These are phyloP conservation scores for Hemisphaericaspora xylofermentans DNA, from an alignment of 1,139 yeast genomes.

Conservation along the genomic window DNA sequence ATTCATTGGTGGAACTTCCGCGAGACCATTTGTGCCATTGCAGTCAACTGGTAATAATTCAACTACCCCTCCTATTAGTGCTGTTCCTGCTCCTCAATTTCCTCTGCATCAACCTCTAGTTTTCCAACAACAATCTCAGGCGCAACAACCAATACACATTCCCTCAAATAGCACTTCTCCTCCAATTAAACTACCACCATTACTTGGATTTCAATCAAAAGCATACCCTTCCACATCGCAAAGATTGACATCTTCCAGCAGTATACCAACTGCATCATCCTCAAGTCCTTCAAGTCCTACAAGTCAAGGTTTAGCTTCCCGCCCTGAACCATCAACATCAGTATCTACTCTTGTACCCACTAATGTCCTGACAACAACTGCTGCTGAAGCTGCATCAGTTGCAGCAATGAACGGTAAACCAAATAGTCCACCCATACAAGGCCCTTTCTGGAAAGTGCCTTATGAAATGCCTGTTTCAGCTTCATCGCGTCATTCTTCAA, in stretches of 20 bases:
- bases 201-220: conserved; percentile 15
- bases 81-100: conserved; percentile 2
- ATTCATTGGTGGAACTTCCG: conserved; percentile 3
- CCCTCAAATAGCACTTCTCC: conserved; percentile 12
- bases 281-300: conserved; percentile 25
- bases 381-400: background rate
- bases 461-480: conserved; percentile 44
- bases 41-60: background rate
- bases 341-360: background rate
- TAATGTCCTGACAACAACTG: background rate
- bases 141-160: conserved; percentile 5
- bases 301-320: conserved; percentile 14
- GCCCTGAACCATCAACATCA: conserved; percentile 6
- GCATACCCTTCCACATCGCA: conserved; percentile 13
- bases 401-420: conserved; percentile 9
- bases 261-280: conserved; percentile 5
- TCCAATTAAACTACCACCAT: conserved; percentile 18
- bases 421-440: conserved; percentile 40
- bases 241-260: conserved; percentile 10
- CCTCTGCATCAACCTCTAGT: conserved; percentile 18
- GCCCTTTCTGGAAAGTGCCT: conserved; percentile 53
- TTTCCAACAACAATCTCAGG: conserved; percentile 18
- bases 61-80: background rate
- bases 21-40: background rate
- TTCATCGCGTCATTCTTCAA: conserved; percentile 32